Evolutionary conservation across 139 green algal genomes (phyloP).

Genomic region (Chlorella vulgaris): DNA sequence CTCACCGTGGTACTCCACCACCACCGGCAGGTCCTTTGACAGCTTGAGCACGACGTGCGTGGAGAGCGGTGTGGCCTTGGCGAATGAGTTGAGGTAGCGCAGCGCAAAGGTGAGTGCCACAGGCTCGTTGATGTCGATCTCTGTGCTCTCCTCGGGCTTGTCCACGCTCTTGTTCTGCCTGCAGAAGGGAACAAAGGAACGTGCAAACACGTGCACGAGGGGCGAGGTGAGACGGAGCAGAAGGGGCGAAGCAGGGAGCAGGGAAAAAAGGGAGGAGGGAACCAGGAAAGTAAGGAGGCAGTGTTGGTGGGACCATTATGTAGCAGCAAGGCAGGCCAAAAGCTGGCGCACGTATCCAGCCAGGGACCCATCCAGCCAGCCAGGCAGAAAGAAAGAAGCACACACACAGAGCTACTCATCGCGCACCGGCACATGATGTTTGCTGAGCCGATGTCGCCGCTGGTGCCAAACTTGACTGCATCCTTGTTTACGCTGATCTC

Average conservation of each 20-base stretch:
- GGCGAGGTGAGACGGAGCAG: no score
- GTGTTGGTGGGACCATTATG: no score
- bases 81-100: constrained; percentile 98
- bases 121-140: constrained; percentile 94
- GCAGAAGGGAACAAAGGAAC: neutral
- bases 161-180: constrained; percentile 74
- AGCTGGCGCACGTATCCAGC: no score
- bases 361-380: neutral
- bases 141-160: constrained; percentile 83
- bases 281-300: no score
- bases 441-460: constrained; percentile 94
- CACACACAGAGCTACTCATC: neutral
- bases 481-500: constrained; percentile 96
- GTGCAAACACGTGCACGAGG: neutral
- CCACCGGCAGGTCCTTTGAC: constrained; percentile 90
- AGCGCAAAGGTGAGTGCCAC: constrained; percentile 96
- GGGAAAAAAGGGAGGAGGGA: no score
- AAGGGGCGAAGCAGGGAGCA: no score
- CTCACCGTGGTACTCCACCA: constrained; percentile 92
- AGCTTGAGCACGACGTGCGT: constrained; percentile 80
- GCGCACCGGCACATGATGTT: constrained; percentile 82
- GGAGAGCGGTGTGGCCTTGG: constrained; percentile 79
- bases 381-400: neutral
- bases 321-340: no score
- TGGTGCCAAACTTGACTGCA: constrained; percentile 96